Base-by-base conservation (phyloP, 1,284 basidiomycete genomes). In the Ustilago cynodontis region DNA sequence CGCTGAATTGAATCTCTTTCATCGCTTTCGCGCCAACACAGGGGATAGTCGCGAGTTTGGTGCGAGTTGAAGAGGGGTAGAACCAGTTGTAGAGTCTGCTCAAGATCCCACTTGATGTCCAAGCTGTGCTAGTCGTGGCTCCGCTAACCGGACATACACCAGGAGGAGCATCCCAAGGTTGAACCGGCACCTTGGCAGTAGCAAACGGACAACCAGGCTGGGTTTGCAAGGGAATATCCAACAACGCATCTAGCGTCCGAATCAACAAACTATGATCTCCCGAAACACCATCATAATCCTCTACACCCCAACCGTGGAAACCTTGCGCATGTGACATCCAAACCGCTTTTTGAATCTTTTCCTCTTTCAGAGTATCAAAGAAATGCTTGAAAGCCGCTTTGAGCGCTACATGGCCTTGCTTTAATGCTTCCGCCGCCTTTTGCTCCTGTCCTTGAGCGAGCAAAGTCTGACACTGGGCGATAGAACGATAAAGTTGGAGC, bases 251-350 rank as follows among this genome's bases (percentile, higher is more conserved):
- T 39, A 76, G 18, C 1, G 73, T 76, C 20, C 73, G 47, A 50
- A 76, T 71, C 14, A 76, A 60, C 8, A 76, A 58, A 53, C 68
- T 71, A 50, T 76, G 73, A 33, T 76, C 73, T 20, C 73, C 73
- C 16, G 73, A 76, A 20, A 76, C 73, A 50, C 73, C 73, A 37
- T 76, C 73, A 62, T 67, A 76, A 31, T 68, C 73, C 24, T 76
- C 73, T 4, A 76, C 63, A 10, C 73, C 73, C 73, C 73, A 76
- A 45, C 73, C 73, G 55, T 76, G 73, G 61, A 76, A 76, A 7
- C 73, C 73, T 33, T 76, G 73, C 1, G 73, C 73, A 31, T 76
- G 73, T 45, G 73, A 76, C 73, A 76, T 76, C 73, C 73, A 76
- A 3, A 76, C 73, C 3, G 56, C 54, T 61, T 76, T 76, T 26